Base-by-base conservation (phyloP, 495 filamentous ascomycete genomes). In the Penicillium longicatenatum region DNA sequence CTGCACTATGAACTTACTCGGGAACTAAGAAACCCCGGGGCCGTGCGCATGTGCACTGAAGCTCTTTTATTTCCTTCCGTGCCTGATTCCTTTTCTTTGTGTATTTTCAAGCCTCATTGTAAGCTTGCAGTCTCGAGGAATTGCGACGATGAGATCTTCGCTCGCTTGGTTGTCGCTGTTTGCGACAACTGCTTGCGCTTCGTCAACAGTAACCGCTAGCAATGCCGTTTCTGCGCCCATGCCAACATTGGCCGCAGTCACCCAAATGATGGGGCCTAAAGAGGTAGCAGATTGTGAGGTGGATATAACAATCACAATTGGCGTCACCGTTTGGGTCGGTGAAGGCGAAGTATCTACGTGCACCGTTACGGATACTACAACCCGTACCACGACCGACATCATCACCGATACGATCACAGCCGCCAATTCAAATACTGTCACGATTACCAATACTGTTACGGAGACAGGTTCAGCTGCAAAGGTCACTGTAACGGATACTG, bases 141-240 rank as follows among this genome's bases (percentile, higher is more conserved):
- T 48, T 22, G 44, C 49, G 19, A 64, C 14, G 19, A 68, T 65
- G 62, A 63, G 33, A 54, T 3, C 24, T 16, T 47, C 20, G 10
- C 3, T 53, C 12, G 19, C 41, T 46, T 49, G 44, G 41, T 52
- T 59, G 41, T 63, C 63, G 45, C 49, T 66, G 8, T 43, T 60
- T 21, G 58, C 56, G 45, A 59, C 44, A 31, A 39, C 33, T 30
- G 14, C 33, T 4, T 35, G 53, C 17, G 22, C 21, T 19, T 19
- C 50, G 26, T 49, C 56, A 19, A 39, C 50, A 44, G 21, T 48
- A 19, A 31, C 47, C n/a, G 43, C 16, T 6, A 16, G 35, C 21
- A 29, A 50, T 37, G 37, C 26, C 16, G 10, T 52, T 11, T 22
- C 54, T 16, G 16, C 60, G 1, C 39, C 35, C 14, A 21, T 50